These are phyloP conservation scores for Aspergillus terreus DNA, from an alignment of 2,329 filamentous ascomycete species.

Conservation along the genomic window DNA sequence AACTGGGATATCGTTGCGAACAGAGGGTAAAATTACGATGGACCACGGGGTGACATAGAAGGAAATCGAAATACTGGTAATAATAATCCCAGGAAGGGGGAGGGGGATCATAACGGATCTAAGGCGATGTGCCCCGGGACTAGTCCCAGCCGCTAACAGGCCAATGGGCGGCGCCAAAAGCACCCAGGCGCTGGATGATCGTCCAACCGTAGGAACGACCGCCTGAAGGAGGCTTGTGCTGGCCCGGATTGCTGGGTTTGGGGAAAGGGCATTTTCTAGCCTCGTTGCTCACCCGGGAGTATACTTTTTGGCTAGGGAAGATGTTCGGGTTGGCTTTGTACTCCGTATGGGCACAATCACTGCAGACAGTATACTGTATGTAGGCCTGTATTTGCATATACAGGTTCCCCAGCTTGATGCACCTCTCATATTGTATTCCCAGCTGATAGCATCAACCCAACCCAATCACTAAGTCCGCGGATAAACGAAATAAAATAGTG, in stretches of 20 bases:
- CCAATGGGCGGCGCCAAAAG: slow-evolving; percentile 8
- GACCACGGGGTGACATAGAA: not conserved
- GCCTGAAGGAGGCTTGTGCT: slow-evolving; percentile 12
- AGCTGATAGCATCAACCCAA: no score
- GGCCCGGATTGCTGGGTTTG: slow-evolving; percentile 10
- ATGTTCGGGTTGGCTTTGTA: no score
- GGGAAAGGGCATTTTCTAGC: slow-evolving; percentile 2
- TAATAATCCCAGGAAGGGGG: not conserved
- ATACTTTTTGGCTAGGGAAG: not conserved
- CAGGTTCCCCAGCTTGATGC: not conserved
- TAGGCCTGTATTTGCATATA: no score
- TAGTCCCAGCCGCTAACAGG: slow-evolving; percentile 4
- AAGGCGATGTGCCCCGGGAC: slow-evolving; percentile 12
- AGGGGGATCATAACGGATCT: slow-evolving; percentile 14
- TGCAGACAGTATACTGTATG: no score
- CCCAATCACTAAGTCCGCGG: no score
- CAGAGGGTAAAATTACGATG: slow-evolving; percentile 10
- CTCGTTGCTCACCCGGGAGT: not conserved
- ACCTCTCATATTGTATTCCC: no score
- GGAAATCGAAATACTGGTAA: not conserved
- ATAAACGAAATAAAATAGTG: not conserved
- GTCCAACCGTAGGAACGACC: slow-evolving; percentile 7
- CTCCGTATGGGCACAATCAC: no score
- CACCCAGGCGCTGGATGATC: slow-evolving; percentile 6
- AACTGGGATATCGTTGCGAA: slow-evolving; percentile 8